phyloP scores from a whole-genome alignment of 768 basidiomycete species.

The Mrakia frigida region DNA sequence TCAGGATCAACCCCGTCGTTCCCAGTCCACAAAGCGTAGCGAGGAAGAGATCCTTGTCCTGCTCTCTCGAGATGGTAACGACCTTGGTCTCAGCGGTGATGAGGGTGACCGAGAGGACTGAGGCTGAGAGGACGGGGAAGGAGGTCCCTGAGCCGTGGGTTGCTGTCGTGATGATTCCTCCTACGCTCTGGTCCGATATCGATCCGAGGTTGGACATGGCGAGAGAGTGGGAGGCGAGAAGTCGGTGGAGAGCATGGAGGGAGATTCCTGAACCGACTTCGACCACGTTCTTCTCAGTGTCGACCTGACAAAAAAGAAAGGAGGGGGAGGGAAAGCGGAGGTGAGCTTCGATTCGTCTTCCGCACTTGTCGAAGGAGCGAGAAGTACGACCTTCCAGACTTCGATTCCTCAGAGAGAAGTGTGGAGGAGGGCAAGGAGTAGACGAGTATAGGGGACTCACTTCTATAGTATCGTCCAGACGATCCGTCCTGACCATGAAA shows the following conservation, averaged over 20 bases:
- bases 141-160: constrained; percentile 85
- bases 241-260: constrained; percentile 64
- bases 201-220: constrained; percentile 92
- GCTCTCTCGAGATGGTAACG: constrained; percentile 57
- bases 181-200: constrained; percentile 93
- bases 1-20: constrained; percentile 78
- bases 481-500: constrained; percentile 75
- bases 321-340: neutral
- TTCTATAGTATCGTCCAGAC: constrained; percentile 66
- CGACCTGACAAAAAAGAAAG: constrained; percentile 10
- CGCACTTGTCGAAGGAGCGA: neutral
- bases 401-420: neutral
- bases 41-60: constrained; percentile 70
- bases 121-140: constrained; percentile 74
- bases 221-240: constrained; percentile 61
- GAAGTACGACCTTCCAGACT: neutral
- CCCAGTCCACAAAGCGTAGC: constrained; percentile 90
- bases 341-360: neutral
- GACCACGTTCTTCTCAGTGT: constrained; percentile 35
- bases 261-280: constrained; percentile 45
- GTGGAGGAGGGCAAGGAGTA: neutral
- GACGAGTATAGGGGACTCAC: constrained; percentile 51
- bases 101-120: constrained; percentile 68
- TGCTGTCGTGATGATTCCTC: constrained; percentile 85
- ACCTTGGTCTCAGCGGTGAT: constrained; percentile 70